Evolutionary conservation across 441 rosid genomes (phyloP), one percentile per base, ranked within the genome.

Genomic region (Corymbia citriodora): DNA sequence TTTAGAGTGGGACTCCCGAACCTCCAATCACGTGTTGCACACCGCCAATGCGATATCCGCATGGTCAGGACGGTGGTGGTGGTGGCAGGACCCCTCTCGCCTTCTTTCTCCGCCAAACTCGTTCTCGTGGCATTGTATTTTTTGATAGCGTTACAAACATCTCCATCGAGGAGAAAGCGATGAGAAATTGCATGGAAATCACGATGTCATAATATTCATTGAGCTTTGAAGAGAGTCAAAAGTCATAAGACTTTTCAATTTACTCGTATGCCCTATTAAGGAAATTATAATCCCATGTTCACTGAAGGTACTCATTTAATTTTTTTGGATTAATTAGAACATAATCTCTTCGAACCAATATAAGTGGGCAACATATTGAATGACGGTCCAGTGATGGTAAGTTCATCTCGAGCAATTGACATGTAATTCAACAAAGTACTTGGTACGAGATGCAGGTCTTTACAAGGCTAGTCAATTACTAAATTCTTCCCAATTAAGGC

Each of bases 261-360:
- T n/a, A 15, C 33, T n/a, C 4, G 21, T 1, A 68, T 8, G 3
- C 0, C 31, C 7, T 16, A 2, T 68, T 1, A 5, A 2, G 40
- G 2, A 31, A 31, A 2, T n/a, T 65, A 15, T 1, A 15, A 65
- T 65, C 5, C 14, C 0, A 0, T 14, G 1, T 16, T 9, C 25
- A 25, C 7, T 0, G n/a, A 40, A 40, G 45, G 45, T 40, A 40
- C 6, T 40, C 45, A 40, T 40, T 40, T 40, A 4, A 40, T 40
- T 18, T 23, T 10, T 54, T 2, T 0, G 29, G 29, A 59, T 59
- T 2, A 6, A 40, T 40, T 36, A 72, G 1, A 36, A 23, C 29
- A 11, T 11, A 21, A 36, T 74, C 16, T 10, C 1, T 36, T 1
- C 1, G 2, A 23, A 9, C 2, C 3, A 18, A 45, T 0, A 21